Conservation (phyloP, 176 grass and related monocot species). For the Bonia amplexicaulis region DNA sequence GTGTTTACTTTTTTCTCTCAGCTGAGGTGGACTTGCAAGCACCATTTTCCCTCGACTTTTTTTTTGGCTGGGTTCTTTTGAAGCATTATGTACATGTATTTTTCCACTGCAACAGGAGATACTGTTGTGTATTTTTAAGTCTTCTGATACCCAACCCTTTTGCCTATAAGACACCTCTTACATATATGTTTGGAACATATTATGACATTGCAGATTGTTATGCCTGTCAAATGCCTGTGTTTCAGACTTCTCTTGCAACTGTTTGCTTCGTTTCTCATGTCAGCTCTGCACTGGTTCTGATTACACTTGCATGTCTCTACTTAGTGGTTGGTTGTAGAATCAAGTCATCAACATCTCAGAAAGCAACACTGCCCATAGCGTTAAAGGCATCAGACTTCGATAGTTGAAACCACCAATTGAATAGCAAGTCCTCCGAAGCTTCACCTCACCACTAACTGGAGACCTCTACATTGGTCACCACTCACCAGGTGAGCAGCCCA, state of each 20-base stretch:
- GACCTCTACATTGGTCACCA: background rate
- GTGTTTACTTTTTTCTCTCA: background rate
- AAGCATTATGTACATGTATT: conserved; percentile 36
- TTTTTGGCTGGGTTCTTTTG: background rate
- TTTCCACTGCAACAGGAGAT: conserved; percentile 5
- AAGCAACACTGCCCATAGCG: background rate
- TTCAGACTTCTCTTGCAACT: background rate
- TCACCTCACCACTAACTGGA: background rate
- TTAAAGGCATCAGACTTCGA: background rate
- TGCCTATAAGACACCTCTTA: background rate
- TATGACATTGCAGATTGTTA: background rate
- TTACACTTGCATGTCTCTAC: background rate
- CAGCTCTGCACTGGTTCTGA: background rate
- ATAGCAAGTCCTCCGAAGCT: background rate
- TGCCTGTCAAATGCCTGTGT: background rate
- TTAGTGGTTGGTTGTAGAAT: background rate
- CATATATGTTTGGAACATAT: background rate
- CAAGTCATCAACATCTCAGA: background rate
- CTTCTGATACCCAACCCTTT: background rate
- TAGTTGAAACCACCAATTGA: background rate
- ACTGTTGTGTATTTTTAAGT: conserved; percentile 2
- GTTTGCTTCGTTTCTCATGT: background rate
- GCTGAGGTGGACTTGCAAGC: conserved; percentile 44
- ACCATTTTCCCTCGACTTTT: conserved; percentile 38
- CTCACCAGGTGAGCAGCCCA: background rate